Conservation (phyloP, 768 basidiomycete genomes). For the Amyloporia xantha region DNA sequence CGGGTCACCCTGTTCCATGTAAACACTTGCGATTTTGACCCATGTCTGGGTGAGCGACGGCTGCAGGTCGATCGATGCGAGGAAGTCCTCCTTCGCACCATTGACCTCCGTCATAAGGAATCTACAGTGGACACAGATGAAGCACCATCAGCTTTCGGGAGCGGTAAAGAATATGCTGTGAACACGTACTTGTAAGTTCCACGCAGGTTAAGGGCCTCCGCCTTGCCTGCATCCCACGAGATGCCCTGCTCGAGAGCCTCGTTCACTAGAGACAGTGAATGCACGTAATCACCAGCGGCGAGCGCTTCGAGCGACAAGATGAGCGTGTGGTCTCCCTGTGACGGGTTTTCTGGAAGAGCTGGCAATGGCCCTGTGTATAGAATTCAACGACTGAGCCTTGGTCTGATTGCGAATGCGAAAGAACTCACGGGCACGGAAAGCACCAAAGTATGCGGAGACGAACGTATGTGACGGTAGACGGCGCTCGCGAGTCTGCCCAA, state of each 20-base stretch:
- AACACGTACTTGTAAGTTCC: constrained; percentile 87
- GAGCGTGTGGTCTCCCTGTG: constrained; percentile 80
- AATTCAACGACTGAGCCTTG: no score
- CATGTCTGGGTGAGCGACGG: constrained; percentile 78
- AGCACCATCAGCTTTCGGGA: neutral
- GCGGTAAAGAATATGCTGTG: no score
- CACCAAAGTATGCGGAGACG: constrained; percentile 92
- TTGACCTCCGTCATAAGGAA: constrained; percentile 84
- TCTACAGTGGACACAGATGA: constrained; percentile 30
- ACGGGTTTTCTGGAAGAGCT: constrained; percentile 62
- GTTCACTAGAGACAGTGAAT: constrained; percentile 71
- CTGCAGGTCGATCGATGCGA: constrained; percentile 62
- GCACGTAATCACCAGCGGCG: constrained; percentile 75
- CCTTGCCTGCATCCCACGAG: constrained; percentile 65
- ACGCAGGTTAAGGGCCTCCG: constrained; percentile 86
- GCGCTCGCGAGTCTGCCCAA: constrained; percentile 58
- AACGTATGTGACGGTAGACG: constrained; percentile 87
- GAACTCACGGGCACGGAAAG: constrained; percentile 81
- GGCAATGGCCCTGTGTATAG: constrained; percentile 58
- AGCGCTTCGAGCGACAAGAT: constrained; percentile 77
- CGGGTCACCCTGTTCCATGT: constrained; percentile 92
- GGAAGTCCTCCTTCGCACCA: constrained; percentile 79
- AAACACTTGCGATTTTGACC: constrained; percentile 94
- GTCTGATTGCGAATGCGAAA: neutral
- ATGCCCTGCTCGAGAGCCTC: constrained; percentile 86